A percentile compares a stretch with the other conserved stretches of the same genome.
These are phyloP conservation scores for Coemansia sp. DNA, from an alignment of 192 early-diverging fungal species.

Conservation along the genomic window DNA sequence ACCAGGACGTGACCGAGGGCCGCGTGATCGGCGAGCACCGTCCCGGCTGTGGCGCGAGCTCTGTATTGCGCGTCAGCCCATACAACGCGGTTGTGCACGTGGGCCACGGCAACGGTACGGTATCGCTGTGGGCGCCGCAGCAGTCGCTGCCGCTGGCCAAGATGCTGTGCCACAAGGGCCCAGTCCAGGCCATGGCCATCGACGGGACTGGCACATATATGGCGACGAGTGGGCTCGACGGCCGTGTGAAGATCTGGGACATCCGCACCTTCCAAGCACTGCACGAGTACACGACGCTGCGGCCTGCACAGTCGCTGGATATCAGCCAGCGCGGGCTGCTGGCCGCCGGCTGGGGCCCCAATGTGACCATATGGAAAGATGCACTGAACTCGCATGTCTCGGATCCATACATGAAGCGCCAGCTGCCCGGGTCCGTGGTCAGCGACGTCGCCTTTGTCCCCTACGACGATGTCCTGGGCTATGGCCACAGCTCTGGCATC, in stretches of 20 bases:
- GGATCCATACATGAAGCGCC: conserved; percentile 87
- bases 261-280: conserved; percentile 77
- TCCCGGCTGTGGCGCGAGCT: conserved; percentile 74
- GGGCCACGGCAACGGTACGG: conserved; percentile 87
- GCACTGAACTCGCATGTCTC: conserved; percentile 65
- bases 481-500: conserved; percentile 78
- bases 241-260: conserved; percentile 91
- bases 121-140: conserved; percentile 89
- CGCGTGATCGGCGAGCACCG: conserved; percentile 73
- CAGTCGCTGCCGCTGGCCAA: conserved; percentile 84
- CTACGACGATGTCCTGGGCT: conserved; percentile 93
- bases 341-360: conserved; percentile 76
- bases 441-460: conserved; percentile 75
- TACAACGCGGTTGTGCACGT: conserved; percentile 87
- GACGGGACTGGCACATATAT: conserved; percentile 78
- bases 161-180: conserved; percentile 89
- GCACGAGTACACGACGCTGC: conserved; percentile 76
- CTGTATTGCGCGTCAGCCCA: conserved; percentile 88
- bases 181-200: conserved; percentile 81
- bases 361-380: conserved; percentile 89
- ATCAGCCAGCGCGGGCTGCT: conserved; percentile 86
- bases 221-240: conserved; percentile 90
- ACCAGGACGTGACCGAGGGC: conserved; percentile 95
- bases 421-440: conserved; percentile 56
- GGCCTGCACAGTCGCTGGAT: conserved; percentile 73